phyloP scores from a whole-genome alignment of 768 basidiomycete genomes.

The Pleurotus citrinopileatus region DNA sequence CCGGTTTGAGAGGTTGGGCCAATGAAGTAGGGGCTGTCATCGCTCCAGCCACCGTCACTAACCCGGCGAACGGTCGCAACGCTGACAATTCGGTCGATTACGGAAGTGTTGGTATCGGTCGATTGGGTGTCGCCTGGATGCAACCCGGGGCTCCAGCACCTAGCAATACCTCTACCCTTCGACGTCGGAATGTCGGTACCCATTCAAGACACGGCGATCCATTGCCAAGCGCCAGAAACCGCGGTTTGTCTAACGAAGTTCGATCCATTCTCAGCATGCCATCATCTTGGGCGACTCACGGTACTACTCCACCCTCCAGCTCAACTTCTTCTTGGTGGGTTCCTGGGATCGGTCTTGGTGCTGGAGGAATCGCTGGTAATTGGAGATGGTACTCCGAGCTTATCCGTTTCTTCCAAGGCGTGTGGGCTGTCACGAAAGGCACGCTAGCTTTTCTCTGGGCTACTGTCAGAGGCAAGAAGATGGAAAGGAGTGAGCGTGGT shows the following conservation, averaged over 20 bases:
- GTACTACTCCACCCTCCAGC: background rate
- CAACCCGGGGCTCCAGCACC: constrained; percentile 15
- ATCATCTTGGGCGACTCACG: constrained; percentile 2
- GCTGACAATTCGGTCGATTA: constrained; percentile 10
- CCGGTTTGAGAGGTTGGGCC: constrained; percentile 65
- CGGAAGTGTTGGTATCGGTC: constrained; percentile 29
- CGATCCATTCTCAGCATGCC: constrained; percentile 12
- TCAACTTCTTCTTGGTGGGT: constrained; percentile 9
- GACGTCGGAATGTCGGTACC: constrained; percentile 7
- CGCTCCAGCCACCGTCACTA: constrained; percentile 1
- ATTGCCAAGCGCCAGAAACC: background rate
- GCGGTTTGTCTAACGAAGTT: background rate
- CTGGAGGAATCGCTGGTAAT: background rate
- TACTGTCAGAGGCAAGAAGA: constrained; percentile 10
- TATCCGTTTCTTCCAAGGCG: background rate
- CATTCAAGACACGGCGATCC: background rate
- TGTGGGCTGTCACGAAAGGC: background rate
- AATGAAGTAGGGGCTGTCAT: constrained; percentile 66
- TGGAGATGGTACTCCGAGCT: background rate
- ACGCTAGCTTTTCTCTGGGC: constrained; percentile 12
- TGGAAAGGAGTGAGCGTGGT: constrained; percentile 12
- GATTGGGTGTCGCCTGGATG: constrained; percentile 27
- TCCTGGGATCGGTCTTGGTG: constrained; percentile 3
- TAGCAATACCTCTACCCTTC: constrained; percentile 12
- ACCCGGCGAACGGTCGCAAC: background rate